Evolutionary conservation across 257 asterid genomes (phyloP), one percentile per base, ranked within the genome.

Genomic region (Lantana camara): DNA sequence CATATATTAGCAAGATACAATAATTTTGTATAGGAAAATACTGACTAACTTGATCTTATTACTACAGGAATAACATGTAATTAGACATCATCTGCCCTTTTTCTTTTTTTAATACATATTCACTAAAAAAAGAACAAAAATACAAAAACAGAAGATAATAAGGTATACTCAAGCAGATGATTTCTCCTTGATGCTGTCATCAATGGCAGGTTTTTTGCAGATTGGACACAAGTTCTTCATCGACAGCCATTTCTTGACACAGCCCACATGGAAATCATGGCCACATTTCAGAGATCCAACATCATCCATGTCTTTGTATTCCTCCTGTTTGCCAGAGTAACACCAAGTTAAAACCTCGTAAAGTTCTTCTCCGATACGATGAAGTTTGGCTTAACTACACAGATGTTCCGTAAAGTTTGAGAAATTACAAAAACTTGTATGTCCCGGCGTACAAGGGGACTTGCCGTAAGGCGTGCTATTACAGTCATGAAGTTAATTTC

Each of bases 221-320:
- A 83, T 80, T 5, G 90, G 90, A 29, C 85, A 80, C 38, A 53
- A 49, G 72, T 83, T 83, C 79, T 83, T 83, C 75, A 83, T 69
- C 5, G 85, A 76, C 53, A 83, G 27, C 90, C 87, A 83, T 76
- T 72, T 80, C 29, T 70, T 69, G 60, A 83, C 76, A 60, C 90
- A 83, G 10, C 68, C 67, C 27, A 76, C 80, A 70, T 83, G 90
- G 49, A 75, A 83, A 69, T 83, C 83, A 69, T 83, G 87, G 14
- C 65, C 54, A 49, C 90, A 83, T 51, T 66, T 81, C 73, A 83
- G 24, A 0, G 50, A 76, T 76, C 86, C 86, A 34, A 80, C 75
- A 46, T 80, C 75, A 35, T 80, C 90, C 83, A 63, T 68, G 70
- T 75, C 61, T 64, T 35, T 68, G 76, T 83, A 85, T 63, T 76